A percentile compares a stretch with the other conserved stretches of the same genome.
These are phyloP conservation scores for Euphorbia tirucalli DNA, from an alignment of 345 rosid species.

Conservation along the genomic window DNA sequence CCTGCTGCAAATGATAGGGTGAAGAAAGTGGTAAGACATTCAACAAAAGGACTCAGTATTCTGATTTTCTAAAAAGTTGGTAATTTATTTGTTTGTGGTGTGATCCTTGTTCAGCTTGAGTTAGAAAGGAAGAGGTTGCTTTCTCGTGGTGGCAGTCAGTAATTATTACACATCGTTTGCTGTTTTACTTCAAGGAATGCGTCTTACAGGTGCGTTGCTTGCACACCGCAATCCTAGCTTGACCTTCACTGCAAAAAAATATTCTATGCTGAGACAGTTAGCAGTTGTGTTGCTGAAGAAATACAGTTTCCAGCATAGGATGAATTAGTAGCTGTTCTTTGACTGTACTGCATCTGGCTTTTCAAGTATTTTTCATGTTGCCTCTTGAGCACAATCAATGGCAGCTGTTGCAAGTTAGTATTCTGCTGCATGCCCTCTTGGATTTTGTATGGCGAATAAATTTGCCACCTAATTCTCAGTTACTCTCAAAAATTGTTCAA, in stretches of 20 bases:
- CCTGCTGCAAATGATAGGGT: slow-evolving; percentile 94
- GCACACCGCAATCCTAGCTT: neutral
- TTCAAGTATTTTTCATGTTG: slow-evolving; percentile 1
- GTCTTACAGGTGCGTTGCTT: slow-evolving; percentile 19
- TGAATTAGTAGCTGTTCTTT: slow-evolving; percentile 9
- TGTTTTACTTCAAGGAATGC: slow-evolving; percentile 15
- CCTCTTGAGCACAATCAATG: neutral
- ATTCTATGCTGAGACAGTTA: slow-evolving; percentile 18
- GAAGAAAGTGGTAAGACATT: slow-evolving; percentile 85
- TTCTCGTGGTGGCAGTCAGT: slow-evolving; percentile 42
- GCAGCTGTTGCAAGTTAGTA: slow-evolving; percentile 6
- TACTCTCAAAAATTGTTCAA: neutral
- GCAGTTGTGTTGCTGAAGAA: slow-evolving; percentile 4
- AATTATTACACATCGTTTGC: slow-evolving; percentile 17
- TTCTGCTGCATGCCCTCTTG: neutral
- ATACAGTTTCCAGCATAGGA: slow-evolving; percentile 11
- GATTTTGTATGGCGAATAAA: neutral
- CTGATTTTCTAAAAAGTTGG: neutral
- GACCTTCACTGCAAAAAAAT: slow-evolving; percentile 5
- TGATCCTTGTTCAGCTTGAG: slow-evolving; percentile 47
- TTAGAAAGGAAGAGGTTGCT: slow-evolving; percentile 67
- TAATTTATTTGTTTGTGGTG: neutral
- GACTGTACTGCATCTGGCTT: slow-evolving; percentile 2
- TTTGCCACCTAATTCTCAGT: neutral
- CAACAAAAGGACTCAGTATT: neutral